phyloP scores from a whole-genome alignment of 2,329 filamentous ascomycete species.

The Aspergillus fijiensis region DNA sequence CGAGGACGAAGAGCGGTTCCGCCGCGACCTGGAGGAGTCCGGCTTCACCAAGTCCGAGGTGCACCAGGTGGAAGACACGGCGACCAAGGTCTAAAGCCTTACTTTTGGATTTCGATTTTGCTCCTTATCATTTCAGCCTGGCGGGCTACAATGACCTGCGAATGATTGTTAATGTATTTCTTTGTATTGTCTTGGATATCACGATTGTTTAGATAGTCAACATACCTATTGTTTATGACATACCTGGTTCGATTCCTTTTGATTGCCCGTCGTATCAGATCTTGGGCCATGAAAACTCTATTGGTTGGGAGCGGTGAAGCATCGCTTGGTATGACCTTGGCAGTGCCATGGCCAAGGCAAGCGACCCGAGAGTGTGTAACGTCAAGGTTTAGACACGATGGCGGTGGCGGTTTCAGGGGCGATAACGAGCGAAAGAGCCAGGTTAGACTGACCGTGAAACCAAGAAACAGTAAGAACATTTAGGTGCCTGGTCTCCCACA shows the following conservation, averaged over 20 bases:
- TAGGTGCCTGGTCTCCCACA: background rate
- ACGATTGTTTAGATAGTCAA: background rate
- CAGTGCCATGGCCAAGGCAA: too few species aligned
- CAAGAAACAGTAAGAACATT: background rate
- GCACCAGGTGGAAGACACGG: conserved; percentile 16
- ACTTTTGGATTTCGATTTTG: background rate
- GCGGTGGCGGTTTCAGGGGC: too few species aligned
- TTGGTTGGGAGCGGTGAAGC: too few species aligned
- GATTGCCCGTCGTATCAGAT: too few species aligned
- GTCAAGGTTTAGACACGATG: too few species aligned
- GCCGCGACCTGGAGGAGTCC: conserved; percentile 23
- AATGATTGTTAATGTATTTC: background rate
- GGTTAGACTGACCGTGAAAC: background rate
- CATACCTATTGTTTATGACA: too few species aligned
- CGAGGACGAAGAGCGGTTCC: conserved; percentile 38
- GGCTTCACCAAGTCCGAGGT: conserved; percentile 12
- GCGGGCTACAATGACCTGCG: background rate
- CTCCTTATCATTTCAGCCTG: background rate
- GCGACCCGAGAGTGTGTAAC: too few species aligned
- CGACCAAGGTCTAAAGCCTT: background rate
- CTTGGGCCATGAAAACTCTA: too few species aligned
- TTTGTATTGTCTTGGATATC: background rate
- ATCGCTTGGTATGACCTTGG: too few species aligned
- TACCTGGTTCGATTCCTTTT: too few species aligned
- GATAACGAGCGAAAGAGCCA: too few species aligned